Base-by-base conservation (phyloP, 257 asterid genomes). In the Gardenia jasminoides region DNA sequence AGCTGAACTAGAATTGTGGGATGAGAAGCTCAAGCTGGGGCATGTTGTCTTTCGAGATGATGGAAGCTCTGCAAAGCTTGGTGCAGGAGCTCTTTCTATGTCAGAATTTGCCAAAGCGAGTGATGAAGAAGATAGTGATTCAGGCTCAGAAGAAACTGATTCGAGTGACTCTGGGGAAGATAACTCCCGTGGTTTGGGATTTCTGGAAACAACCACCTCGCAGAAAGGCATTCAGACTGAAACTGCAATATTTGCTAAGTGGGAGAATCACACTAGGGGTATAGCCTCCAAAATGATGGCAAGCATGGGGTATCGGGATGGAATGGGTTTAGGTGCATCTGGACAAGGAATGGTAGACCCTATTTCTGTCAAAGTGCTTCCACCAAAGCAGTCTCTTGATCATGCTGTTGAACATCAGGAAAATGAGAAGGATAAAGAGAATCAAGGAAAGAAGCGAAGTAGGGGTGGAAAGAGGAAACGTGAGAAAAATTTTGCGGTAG, bases 201-300 rank as follows among this genome's bases (percentile, higher is more conserved):
- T 92, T 84, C 61, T 92, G 61, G 92, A 87, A 77, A 87, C 91
- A 84, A 78, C 94, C 8, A 50, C 67, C 48, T 68, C 77, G 68
- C 96, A 88, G 77, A 80, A 86, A 33, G 98, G 99, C n/a, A 89
- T 91, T 59, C 99, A 95, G 84, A 91, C 91, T 2, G 98, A 93
- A 76, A 93, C 97, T 28, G 85, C 92, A 67, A 88, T 92, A 82
- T 95, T 95, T 59, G 94, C 99, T 28, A 92, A 75, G 78, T 95
- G 99, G 99, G 99, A 95, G 86, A 95, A 93, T 88, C 98, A 95
- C 78, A 95, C 99, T 9, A 92, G 99, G 16, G 99, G 99, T 33
- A 82, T 95, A 67, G 99, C 99, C 69, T 95, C 99, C 22, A 95
- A 88, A 85, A 91, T 95, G 99, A 95, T 95, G 99, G 99, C 98